phyloP scores from a whole-genome alignment of 768 basidiomycete species.

The Tricholoma matsutake region DNA sequence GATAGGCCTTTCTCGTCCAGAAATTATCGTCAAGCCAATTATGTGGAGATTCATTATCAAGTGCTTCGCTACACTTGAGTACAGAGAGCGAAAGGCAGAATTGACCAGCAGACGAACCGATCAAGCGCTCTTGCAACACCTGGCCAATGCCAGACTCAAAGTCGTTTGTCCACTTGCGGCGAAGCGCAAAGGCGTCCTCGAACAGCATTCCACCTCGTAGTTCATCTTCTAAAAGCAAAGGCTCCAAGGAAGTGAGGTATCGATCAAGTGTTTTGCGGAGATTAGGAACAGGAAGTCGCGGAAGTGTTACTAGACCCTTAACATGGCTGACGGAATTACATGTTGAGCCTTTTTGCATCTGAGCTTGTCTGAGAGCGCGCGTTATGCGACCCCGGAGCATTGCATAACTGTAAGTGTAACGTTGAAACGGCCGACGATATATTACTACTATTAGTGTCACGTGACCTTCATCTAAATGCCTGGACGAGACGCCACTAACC shows the following conservation, averaged over 20 bases:
- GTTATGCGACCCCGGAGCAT: conserved; percentile 16
- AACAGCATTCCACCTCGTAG: conserved; percentile 51
- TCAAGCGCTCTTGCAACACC: conserved; percentile 66
- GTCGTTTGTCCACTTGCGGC: conserved; percentile 59
- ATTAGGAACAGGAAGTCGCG: conserved; percentile 81
- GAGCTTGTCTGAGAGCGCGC: conserved; percentile 11
- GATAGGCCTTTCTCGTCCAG: conserved; percentile 86
- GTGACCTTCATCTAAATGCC: conserved; percentile 23
- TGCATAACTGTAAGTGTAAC: neutral
- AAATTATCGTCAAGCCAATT: conserved; percentile 97
- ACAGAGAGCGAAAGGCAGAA: conserved; percentile 6
- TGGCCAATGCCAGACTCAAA: conserved; percentile 71
- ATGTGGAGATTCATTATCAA: conserved; percentile 78
- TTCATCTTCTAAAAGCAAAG: conserved; percentile 76
- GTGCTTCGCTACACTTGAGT: conserved; percentile 43
- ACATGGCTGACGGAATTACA: conserved; percentile 5
- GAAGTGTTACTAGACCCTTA: conserved; percentile 28
- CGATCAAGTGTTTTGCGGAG: conserved; percentile 70
- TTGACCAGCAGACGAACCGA: conserved; percentile 45
- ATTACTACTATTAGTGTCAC: too few relatives aligned
- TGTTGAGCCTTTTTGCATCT: conserved; percentile 18
- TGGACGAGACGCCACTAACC: too few relatives aligned
- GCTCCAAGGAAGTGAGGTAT: conserved; percentile 77
- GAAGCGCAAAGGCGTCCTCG: conserved; percentile 47
- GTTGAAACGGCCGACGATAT: too few relatives aligned